Base-by-base conservation (phyloP, 306 rosid species). In the Cyclanthera cordifolia region DNA sequence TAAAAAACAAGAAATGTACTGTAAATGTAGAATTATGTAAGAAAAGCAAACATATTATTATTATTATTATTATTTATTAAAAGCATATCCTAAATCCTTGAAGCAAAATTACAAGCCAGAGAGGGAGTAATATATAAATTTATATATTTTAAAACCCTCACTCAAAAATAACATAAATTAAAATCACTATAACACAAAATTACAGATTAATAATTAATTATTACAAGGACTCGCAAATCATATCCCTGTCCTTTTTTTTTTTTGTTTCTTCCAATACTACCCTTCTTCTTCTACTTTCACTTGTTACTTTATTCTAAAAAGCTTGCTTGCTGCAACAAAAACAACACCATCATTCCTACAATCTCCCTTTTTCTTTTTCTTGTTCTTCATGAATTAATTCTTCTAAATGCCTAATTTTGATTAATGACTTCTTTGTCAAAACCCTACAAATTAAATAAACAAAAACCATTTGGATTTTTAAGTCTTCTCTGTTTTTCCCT, bases 41-140 rank as follows among this genome's bases (percentile, higher is more conserved):
- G 6, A 63, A 63, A 63, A 41, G 6, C 52, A 17, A 43, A 23
- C 48, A 64, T 46, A 66, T 66, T 6, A n/a, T n/a, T n/a, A 32
- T n/a, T n/a, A n/a, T n/a, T 24, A 1, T 66, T 66, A 66, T 66
- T 66, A 66, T 66, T 66, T 46, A 66, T 64, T 66, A 46, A 46
- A 46, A 66, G 19, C 70, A 66, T 46, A 15, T 45, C 41, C 34
- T 6, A 27, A 27, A 27, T 14, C 13, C 20, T 10, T 60, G 28
- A 20, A 66, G n/a, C 54, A 24, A 45, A 45, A 66, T 24, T 46
- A 66, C 70, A 65, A 46, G 41, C 8, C 70, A 64, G 67, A 65
- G 70, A 23, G 70, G 54, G 39, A 14, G 6, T 13, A 17, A 28
- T 32, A 32, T 32, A 32, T 32, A 32, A 45, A 8, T n/a, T n/a